phyloP scores from a whole-genome alignment of 805 yeast genomes.

The Alloascoidea hylecoeti region DNA sequence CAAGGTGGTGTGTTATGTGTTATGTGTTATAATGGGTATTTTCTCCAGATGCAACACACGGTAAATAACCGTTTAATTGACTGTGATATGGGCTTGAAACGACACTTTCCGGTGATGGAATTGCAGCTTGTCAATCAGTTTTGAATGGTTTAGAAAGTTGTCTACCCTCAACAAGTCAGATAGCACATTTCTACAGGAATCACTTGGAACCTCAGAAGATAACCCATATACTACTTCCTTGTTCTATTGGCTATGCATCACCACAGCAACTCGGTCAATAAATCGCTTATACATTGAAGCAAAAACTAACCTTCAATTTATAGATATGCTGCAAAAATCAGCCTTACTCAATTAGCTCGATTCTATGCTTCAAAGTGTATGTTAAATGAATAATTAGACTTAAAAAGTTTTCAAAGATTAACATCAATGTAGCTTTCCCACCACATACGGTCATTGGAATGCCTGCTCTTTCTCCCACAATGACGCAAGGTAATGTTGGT shows the following conservation, averaged over 20 bases:
- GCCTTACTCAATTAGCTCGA: conserved; percentile 12
- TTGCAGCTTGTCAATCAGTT: background rate
- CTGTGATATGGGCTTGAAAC: too few species aligned
- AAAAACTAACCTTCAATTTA: background rate
- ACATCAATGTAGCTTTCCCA: conserved; percentile 33
- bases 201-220: background rate
- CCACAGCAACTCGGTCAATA: too few species aligned
- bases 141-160: background rate
- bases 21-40: background rate
- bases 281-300: background rate
- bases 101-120: too few species aligned
- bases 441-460: conserved; percentile 80
- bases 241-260: too few species aligned
- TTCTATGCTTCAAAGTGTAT: conserved; percentile 21
- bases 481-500: conserved; percentile 91
- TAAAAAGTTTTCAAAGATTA: background rate
- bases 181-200: background rate
- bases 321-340: background rate
- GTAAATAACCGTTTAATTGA: too few species aligned
- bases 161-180: background rate
- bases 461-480: conserved; percentile 99
- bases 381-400: conserved; percentile 4
- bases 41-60: background rate
- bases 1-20: background rate
- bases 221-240: background rate